Evolutionary conservation across 805 yeast genomes (phyloP).

Genomic region (Wickerhamomyces sydowiorum): DNA sequence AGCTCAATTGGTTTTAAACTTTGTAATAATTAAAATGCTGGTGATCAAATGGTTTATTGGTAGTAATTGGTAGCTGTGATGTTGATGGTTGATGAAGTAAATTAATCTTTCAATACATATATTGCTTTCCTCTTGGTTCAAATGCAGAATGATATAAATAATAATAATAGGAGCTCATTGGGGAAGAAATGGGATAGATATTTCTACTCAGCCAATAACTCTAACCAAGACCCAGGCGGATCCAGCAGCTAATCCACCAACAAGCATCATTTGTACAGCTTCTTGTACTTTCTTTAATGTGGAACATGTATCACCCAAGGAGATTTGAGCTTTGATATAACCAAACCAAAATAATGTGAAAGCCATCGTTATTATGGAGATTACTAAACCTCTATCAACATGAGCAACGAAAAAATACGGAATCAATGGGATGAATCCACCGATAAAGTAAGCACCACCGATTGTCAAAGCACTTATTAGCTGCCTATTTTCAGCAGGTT

Average conservation of each 20-base stretch:
- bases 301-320: slow-evolving; percentile 78
- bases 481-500: slow-evolving; percentile 91
- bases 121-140: too few relatives aligned
- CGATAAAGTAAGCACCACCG: slow-evolving; percentile 82
- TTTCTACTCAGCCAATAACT: slow-evolving; percentile 46
- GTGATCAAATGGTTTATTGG: too few relatives aligned
- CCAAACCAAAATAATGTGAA: slow-evolving; percentile 87
- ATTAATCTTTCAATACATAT: too few relatives aligned
- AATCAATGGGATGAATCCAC: slow-evolving; percentile 86
- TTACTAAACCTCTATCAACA: slow-evolving; percentile 71
- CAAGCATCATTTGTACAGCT: slow-evolving; percentile 88
- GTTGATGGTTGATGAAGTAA: too few relatives aligned
- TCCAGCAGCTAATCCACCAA: slow-evolving; percentile 97
- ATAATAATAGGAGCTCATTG: too few relatives aligned
- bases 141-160: too few relatives aligned
- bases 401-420: slow-evolving; percentile 82
- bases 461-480: slow-evolving; percentile 83
- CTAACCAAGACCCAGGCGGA: slow-evolving; percentile 93
- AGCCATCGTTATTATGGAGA: slow-evolving; percentile 75
- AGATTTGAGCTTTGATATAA: slow-evolving; percentile 72
- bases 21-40: too few relatives aligned
- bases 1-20: too few relatives aligned
- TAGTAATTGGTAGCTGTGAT: too few relatives aligned
- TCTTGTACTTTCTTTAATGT: slow-evolving; percentile 55
- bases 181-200: background rate